Evolutionary conservation across 768 basidiomycete species (phyloP), one percentile per base, ranked within the genome.

Genomic region (Russula abietina): DNA sequence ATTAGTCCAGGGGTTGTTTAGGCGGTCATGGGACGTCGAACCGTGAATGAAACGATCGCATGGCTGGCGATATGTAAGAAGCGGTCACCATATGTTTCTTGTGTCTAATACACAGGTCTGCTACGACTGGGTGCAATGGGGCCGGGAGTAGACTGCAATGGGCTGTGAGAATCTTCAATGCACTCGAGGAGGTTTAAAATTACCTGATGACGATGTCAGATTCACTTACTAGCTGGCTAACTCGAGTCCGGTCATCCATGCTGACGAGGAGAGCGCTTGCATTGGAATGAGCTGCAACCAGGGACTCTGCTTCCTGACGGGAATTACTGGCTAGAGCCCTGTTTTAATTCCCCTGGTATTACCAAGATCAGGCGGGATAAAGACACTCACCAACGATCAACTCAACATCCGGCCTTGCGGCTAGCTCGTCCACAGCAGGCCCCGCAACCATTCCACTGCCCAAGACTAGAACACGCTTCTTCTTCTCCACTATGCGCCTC

Each of bases 371-470:
- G 10, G 43, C 10, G 2, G 24, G 38, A n/a, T 33, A 48, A 48
- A 22, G 30, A 38, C 26, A 80, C 87, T 70, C 65, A 93, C 93
- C 93, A 64, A 97, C 83, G 6, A 89, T 73, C 32, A 97, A 73
- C 59, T 86, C 79, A 0, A 94, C 75, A 66, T 91, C 88, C 0
- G 70, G 67, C 59, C 85, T 76, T 65, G 78, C 78, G 48, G 83
- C 81, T 54, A 97, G 79, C 69, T 88, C 82, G 56, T 89, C 83
- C 3, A 93, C 86, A 0, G 91, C 90, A 17, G 95, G 95, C 2
- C 87, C 88, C 5, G 93, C 92, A 22, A 98, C 95, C 86, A 97
- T 93, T n/a, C 95, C 95, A 59, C 90, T 93, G 9, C 95, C 95
- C 2, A 98, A 80, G 69, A 97, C 77, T 38, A 98, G 73, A 0